phyloP scores from a whole-genome alignment of 805 yeast species.

The Kluyveromyces lactis region DNA sequence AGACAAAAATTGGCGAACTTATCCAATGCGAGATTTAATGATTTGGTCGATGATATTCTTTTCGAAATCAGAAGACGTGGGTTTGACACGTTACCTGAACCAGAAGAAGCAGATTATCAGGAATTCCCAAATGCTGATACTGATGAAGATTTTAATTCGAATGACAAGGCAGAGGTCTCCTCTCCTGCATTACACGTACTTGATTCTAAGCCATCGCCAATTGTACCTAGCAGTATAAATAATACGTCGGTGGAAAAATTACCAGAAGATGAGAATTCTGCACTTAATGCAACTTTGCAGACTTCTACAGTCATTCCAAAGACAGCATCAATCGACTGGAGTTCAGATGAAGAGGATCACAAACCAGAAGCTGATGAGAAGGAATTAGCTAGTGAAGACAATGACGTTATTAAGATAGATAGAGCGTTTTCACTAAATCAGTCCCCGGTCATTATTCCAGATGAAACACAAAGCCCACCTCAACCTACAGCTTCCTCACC shows the following conservation, averaged over 20 bases:
- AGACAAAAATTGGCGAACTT: slow-evolving; percentile 82
- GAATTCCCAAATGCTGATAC: not conserved
- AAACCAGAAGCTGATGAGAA: slow-evolving; percentile 13
- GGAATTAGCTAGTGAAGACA: not conserved
- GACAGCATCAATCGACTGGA: slow-evolving; percentile 80
- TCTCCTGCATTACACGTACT: not conserved
- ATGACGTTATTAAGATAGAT: slow-evolving; percentile 2
- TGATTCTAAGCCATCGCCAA: not conserved
- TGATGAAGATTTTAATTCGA: too few relatives aligned
- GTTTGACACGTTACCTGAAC: slow-evolving; percentile 32
- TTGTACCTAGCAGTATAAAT: not conserved
- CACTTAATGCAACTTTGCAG: slow-evolving; percentile 38
- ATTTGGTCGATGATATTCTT: slow-evolving; percentile 80
- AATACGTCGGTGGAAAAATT: not conserved
- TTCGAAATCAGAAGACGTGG: slow-evolving; percentile 77
- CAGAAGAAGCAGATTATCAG: not conserved
- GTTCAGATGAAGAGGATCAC: slow-evolving; percentile 72
- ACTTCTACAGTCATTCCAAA: slow-evolving; percentile 72
- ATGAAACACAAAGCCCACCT: too few relatives aligned
- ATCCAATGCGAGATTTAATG: slow-evolving; percentile 76
- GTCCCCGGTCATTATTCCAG: not conserved
- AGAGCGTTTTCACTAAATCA: not conserved
- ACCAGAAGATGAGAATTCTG: not conserved
- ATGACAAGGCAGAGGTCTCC: not conserved
- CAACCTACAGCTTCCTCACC: not conserved